phyloP scores from a whole-genome alignment of 208 protist species.

The Trypanosoma rangeli region DNA sequence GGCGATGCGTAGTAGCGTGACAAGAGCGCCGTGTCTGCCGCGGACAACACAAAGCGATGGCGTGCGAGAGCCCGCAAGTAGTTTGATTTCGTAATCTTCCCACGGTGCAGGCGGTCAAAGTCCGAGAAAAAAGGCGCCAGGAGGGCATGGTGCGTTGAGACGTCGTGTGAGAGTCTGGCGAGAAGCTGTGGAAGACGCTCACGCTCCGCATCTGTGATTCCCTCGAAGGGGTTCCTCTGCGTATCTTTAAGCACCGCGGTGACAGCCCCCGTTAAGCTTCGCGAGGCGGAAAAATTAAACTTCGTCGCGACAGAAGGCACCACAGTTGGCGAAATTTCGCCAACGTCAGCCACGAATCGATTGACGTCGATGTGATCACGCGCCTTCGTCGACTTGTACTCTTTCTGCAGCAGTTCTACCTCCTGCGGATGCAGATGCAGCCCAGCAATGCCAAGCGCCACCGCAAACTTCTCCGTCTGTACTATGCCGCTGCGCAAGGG shows the following conservation, averaged over 20 bases:
- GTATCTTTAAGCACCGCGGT: constrained; percentile 10
- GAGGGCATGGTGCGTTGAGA: constrained; percentile 62
- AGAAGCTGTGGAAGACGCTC: constrained; percentile 33
- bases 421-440: constrained; percentile 43
- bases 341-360: constrained; percentile 41
- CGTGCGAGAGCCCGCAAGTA: constrained; percentile 70
- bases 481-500: constrained; percentile 68
- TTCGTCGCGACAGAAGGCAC: constrained; percentile 20
- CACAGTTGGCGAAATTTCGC: constrained; percentile 33
- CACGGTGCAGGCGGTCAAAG: constrained; percentile 76
- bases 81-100: constrained; percentile 57
- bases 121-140: constrained; percentile 86
- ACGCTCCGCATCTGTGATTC: constrained; percentile 31
- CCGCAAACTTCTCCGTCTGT: constrained; percentile 49
- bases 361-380: constrained; percentile 41
- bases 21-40: constrained; percentile 42
- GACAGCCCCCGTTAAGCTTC: neutral
- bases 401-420: constrained; percentile 40
- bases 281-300: constrained; percentile 18
- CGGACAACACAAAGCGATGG: constrained; percentile 56
- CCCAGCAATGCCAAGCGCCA: constrained; percentile 71
- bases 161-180: constrained; percentile 53
- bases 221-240: neutral
- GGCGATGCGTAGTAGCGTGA: constrained; percentile 48
- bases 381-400: constrained; percentile 37